Evolutionary conservation across 495 filamentous ascomycete genomes (phyloP), one percentile per base, ranked within the genome.

Genomic region (Margaritispora aquatica): DNA sequence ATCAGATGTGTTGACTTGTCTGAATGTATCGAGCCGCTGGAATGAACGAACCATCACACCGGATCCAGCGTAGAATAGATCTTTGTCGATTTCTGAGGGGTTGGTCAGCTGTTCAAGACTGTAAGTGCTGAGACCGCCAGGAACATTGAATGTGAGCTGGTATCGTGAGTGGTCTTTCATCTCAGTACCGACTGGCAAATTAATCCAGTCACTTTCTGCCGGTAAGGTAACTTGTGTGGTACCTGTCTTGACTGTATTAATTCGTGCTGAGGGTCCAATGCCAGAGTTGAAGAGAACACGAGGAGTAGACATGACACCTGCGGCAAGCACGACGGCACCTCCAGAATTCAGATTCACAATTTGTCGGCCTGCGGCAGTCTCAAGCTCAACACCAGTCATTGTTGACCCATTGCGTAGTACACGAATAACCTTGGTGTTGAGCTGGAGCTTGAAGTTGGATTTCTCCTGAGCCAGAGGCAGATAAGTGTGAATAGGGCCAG

Each of bases 101-200:
- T 47, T n/a, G 17, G 4, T n/a, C 21, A 47, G 44, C 44, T 47
- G 44, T 7, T 47, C 44, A n/a, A n/a, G 7, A n/a, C 44, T 47
- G 44, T 47, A 47, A 47, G 44, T 47, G 5, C 8, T 19, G 4
- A 47, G 21, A n/a, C 44, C 44, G 21, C 21, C 21, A 7, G 44
- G 7, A n/a, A 47, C 44, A 22, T 47, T n/a, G 44, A 47, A 7
- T 7, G 4, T 47, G 21, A 47, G 7, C 7, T 7, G 17, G 20
- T 47, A 47, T 7, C 4, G 4, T 61, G 82, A 76, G 68, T 91
- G 87, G 66, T 90, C 87, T 57, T 84, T 80, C 52, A 89, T 68
- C 66, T 88, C 87, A 63, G 85, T 75, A 26, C 88, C 87, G n/a
- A 91, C 87, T 20, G 88, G 87, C 19, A 88, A 75, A 27, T 82